Evolutionary conservation across 441 rosid genomes (phyloP).

Genomic region (Adansonia madagascariensis): DNA sequence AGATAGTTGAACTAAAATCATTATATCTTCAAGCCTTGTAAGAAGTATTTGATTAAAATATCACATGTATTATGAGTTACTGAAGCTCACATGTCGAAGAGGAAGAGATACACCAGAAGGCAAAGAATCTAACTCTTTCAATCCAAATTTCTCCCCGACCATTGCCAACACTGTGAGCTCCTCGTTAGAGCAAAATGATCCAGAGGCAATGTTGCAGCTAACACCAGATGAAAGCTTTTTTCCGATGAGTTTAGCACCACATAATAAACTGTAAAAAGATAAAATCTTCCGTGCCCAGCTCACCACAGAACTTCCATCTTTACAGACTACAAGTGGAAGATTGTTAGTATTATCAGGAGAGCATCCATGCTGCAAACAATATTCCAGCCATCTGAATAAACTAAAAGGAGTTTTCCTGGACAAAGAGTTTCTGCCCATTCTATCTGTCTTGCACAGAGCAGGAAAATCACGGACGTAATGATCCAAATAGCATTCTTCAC

Average conservation of each 20-base stretch:
- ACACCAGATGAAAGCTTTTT: slow-evolving; percentile 78
- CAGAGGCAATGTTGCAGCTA: slow-evolving; percentile 70
- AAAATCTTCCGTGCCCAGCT: slow-evolving; percentile 86
- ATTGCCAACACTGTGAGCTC: slow-evolving; percentile 90
- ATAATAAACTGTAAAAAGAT: slow-evolving; percentile 82
- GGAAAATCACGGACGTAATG: slow-evolving; percentile 98
- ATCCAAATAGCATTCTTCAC: slow-evolving; percentile 78
- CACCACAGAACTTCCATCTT: slow-evolving; percentile 72
- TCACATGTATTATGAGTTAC: slow-evolving; percentile 13
- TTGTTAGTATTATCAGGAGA: slow-evolving; percentile 53
- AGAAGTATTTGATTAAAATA: slow-evolving; percentile 13
- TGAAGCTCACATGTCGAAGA: slow-evolving; percentile 86
- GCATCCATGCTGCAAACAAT: slow-evolving; percentile 76
- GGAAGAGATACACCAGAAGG: slow-evolving; percentile 97
- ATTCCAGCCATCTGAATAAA: slow-evolving; percentile 89
- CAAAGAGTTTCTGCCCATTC: slow-evolving; percentile 41
- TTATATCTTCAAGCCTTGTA: neutral
- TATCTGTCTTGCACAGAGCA: slow-evolving; percentile 51
- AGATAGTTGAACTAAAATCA: neutral
- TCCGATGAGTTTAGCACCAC: slow-evolving; percentile 74
- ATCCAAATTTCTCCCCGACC: slow-evolving; percentile 98
- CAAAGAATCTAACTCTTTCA: slow-evolving; percentile 81
- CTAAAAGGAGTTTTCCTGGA: slow-evolving; percentile 71
- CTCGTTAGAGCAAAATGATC: slow-evolving; percentile 76
- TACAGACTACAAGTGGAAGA: slow-evolving; percentile 76